phyloP scores from a whole-genome alignment of 2,329 filamentous ascomycete genomes.

The Colletotrichum tabaci region DNA sequence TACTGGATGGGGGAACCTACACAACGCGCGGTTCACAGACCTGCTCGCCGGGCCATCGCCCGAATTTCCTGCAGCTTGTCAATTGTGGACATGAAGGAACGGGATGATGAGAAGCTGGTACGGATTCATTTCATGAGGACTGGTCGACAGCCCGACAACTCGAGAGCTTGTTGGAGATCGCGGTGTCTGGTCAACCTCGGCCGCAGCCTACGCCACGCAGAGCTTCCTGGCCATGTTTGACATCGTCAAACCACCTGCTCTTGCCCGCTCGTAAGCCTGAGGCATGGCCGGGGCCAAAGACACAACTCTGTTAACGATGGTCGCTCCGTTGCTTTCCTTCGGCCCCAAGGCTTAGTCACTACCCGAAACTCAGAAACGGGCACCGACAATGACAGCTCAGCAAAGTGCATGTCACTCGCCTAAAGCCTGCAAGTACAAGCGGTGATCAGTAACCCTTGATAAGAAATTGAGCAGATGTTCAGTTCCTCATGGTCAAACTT shows the following conservation, averaged over 20 bases:
- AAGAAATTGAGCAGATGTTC: background rate
- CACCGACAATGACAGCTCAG: background rate
- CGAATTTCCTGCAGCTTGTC: slow-evolving; percentile 20
- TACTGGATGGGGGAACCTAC: slow-evolving; percentile 21
- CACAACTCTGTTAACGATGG: background rate
- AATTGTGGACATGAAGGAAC: slow-evolving; percentile 15
- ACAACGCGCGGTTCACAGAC: background rate
- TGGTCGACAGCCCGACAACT: background rate
- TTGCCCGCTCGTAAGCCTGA: slow-evolving; percentile 11
- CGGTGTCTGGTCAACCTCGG: slow-evolving; percentile 32
- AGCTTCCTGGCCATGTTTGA: slow-evolving; percentile 14
- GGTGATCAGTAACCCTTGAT: background rate
- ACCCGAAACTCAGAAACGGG: too few species aligned
- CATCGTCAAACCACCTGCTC: slow-evolving; percentile 26
- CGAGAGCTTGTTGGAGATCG: slow-evolving; percentile 25
- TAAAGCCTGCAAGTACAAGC: background rate
- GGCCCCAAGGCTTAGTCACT: background rate
- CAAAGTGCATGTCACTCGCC: slow-evolving; percentile 11
- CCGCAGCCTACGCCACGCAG: background rate
- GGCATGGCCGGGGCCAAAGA: background rate
- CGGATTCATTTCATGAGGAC: slow-evolving; percentile 8
- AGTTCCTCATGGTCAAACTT: background rate
- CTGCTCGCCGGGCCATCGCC: slow-evolving; percentile 22
- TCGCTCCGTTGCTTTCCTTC: background rate
- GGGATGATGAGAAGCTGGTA: slow-evolving; percentile 26